These are phyloP conservation scores for Skeletonema costatum DNA, from an alignment of 108 stramenopile species.

Conservation along the genomic window DNA sequence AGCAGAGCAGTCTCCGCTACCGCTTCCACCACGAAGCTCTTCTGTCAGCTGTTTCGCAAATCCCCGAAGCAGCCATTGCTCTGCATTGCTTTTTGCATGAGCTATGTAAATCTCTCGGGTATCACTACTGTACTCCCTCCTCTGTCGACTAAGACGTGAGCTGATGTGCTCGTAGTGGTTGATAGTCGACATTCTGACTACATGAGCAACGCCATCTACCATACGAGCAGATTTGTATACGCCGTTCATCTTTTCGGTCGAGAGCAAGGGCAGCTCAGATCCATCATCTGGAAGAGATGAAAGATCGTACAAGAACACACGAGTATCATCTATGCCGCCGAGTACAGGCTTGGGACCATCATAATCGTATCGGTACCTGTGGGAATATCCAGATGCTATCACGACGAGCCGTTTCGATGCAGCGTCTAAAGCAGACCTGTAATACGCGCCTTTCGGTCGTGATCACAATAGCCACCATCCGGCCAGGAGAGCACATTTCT, in stretches of 20 bases:
- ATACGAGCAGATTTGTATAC: constrained; percentile 2
- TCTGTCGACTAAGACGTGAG: too few species aligned
- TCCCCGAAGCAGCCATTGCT: too few species aligned
- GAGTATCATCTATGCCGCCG: background rate
- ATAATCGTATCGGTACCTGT: background rate
- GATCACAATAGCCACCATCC: too few species aligned
- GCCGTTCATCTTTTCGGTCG: background rate
- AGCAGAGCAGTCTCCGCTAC: too few species aligned
- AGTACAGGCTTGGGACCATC: background rate
- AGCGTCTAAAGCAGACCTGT: background rate
- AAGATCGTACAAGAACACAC: background rate
- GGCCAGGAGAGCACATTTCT: too few species aligned
- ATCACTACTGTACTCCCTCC: too few species aligned
- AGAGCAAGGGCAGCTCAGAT: background rate
- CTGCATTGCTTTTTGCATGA: too few species aligned
- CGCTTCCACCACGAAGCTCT: too few species aligned
- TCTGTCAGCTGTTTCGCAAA: too few species aligned
- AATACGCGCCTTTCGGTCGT: background rate
- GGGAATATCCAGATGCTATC: background rate
- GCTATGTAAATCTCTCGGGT: too few species aligned
- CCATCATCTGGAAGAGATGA: background rate
- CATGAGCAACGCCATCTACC: background rate
- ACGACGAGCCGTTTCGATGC: background rate
- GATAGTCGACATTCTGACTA: background rate
- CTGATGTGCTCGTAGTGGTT: too few species aligned